phyloP scores from a whole-genome alignment of 768 basidiomycete species.

The Lenzites betulinus region DNA sequence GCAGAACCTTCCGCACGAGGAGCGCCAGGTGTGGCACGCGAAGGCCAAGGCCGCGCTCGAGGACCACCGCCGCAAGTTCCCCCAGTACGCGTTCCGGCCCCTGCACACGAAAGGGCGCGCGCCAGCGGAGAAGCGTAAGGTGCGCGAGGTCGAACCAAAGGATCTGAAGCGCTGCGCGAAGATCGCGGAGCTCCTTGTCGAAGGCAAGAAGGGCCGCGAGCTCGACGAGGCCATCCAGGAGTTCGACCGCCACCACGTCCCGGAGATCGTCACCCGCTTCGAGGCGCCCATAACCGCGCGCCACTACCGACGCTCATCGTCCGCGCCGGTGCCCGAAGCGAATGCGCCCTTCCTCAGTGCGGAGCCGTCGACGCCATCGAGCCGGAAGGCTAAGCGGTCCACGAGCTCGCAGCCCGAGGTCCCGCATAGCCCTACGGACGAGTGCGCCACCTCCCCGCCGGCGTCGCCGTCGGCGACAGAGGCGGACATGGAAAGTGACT shows the following conservation, averaged over 20 bases:
- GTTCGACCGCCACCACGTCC: slow-evolving; percentile 49
- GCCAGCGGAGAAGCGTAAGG: slow-evolving; percentile 51
- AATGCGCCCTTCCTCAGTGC: slow-evolving; percentile 26
- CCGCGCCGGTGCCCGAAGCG: slow-evolving; percentile 37
- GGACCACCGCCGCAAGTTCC: slow-evolving; percentile 75
- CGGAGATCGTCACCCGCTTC: slow-evolving; percentile 70
- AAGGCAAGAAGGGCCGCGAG: slow-evolving; percentile 42
- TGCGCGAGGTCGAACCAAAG: slow-evolving; percentile 63
- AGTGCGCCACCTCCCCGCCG: slow-evolving; percentile 12
- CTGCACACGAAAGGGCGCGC: slow-evolving; percentile 49
- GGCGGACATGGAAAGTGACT: slow-evolving; percentile 25
- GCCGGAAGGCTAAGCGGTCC: slow-evolving; percentile 25
- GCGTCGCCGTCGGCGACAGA: slow-evolving; percentile 14
- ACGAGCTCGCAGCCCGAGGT: slow-evolving; percentile 32
- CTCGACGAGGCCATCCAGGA: slow-evolving; percentile 38
- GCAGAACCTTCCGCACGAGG: slow-evolving; percentile 75
- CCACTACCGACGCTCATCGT: slow-evolving; percentile 68
- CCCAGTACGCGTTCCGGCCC: slow-evolving; percentile 75
- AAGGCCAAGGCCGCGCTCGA: slow-evolving; percentile 74
- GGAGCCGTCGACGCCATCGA: slow-evolving; percentile 16
- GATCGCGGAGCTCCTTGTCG: slow-evolving; percentile 60
- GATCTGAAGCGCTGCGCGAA: slow-evolving; percentile 65
- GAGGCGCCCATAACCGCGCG: slow-evolving; percentile 74
- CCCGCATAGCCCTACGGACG: slow-evolving; percentile 6
- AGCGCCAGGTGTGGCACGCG: slow-evolving; percentile 74